Conservation (phyloP, 2,329 filamentous ascomycete genomes). For the Trichoderma sp. region DNA sequence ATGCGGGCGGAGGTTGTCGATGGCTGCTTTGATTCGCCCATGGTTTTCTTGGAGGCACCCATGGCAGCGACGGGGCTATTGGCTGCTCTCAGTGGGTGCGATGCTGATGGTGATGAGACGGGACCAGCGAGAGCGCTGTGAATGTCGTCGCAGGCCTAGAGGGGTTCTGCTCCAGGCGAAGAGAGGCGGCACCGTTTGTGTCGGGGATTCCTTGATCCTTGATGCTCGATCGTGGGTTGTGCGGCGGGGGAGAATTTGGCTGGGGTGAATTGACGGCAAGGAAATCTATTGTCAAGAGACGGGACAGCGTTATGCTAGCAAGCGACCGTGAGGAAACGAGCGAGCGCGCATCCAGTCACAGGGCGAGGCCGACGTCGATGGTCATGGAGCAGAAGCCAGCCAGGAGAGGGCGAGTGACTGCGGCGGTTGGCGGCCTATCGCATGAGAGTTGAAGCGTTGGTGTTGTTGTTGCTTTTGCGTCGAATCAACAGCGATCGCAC, state of each 20-base stretch:
- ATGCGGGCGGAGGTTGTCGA: constrained; percentile 43
- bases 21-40: constrained; percentile 39
- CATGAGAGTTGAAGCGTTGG: constrained; percentile 5
- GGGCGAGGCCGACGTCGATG: not conserved
- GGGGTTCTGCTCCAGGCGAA: not conserved
- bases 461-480: not conserved
- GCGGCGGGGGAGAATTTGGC: constrained; percentile 11
- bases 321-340: constrained; percentile 9
- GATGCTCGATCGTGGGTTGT: constrained; percentile 13
- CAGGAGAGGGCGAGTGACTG: constrained; percentile 3
- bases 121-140: too few relatives aligned
- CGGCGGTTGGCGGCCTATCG: constrained; percentile 22
- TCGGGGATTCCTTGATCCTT: constrained; percentile 9
- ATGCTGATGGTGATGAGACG: not conserved
- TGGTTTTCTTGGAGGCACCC: constrained; percentile 41
- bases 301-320: constrained; percentile 14
- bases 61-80: constrained; percentile 36
- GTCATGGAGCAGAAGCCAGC: constrained; percentile 15
- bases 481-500: constrained; percentile 9
- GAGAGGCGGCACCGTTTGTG: constrained; percentile 25
- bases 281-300: not conserved
- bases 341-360: constrained; percentile 21
- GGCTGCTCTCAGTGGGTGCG: not conserved
- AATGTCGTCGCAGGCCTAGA: not conserved
- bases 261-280: not conserved